phyloP scores from a whole-genome alignment of 306 rosid species.

The Spatholobus suberectus region DNA sequence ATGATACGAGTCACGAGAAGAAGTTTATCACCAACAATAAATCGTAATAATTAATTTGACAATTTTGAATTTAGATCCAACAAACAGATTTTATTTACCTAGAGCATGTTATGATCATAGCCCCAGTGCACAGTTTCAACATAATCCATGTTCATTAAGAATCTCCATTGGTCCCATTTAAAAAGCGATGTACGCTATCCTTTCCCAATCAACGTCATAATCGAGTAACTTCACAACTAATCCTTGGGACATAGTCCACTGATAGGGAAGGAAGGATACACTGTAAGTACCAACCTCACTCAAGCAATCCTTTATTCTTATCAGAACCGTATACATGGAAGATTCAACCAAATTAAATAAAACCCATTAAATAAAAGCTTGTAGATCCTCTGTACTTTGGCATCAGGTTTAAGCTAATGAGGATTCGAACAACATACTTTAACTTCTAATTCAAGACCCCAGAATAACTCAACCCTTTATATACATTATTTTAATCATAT shows the following conservation, averaged over 20 bases:
- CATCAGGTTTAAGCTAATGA: too few relatives aligned
- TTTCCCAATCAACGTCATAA: slow-evolving; percentile 24
- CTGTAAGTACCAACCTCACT: neutral
- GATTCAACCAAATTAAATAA: neutral
- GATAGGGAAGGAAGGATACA: neutral
- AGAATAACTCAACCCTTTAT: too few relatives aligned
- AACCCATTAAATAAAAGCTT: neutral
- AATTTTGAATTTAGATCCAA: neutral
- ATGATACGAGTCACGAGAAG: neutral
- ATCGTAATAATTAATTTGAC: neutral
- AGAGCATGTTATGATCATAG: slow-evolving; percentile 6
- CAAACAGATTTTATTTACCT: neutral
- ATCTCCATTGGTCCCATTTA: slow-evolving; percentile 22
- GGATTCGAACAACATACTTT: too few relatives aligned
- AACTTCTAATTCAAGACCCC: too few relatives aligned
- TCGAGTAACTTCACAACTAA: slow-evolving; percentile 29
- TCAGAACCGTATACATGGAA: neutral
- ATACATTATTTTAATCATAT: too few relatives aligned
- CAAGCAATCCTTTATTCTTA: neutral
- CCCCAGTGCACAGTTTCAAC: neutral
- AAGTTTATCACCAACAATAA: slow-evolving; percentile 13
- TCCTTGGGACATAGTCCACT: slow-evolving; percentile 17
- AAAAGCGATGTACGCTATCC: neutral
- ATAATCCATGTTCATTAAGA: neutral
- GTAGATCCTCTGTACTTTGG: neutral